phyloP scores from a whole-genome alignment of 1,139 yeast species.

The Yamadazyma epiphylla region DNA sequence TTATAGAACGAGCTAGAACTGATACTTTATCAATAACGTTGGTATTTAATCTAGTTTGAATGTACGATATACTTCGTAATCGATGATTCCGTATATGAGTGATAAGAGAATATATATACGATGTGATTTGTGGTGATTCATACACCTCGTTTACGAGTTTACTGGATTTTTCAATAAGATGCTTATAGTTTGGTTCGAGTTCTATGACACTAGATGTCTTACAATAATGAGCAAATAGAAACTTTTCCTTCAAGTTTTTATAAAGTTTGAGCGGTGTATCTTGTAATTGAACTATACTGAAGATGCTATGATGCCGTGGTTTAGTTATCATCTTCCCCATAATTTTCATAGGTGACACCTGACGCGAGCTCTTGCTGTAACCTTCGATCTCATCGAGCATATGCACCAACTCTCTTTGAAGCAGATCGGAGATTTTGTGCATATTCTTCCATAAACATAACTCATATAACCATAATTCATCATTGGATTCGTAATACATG shows the following conservation, averaged over 20 bases:
- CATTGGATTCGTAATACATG: too few species aligned
- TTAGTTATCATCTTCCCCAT: conserved; percentile 13
- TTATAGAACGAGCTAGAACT: conserved; percentile 25
- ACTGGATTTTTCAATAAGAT: background rate
- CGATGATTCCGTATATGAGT: conserved; percentile 40
- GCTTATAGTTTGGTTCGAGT: background rate
- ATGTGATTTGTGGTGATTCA: conserved; percentile 33
- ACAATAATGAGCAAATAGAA: conserved; percentile 28
- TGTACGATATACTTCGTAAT: conserved; percentile 36
- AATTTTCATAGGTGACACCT: too few species aligned
- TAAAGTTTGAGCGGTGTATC: conserved; percentile 13
- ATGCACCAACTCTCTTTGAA: conserved; percentile 23
- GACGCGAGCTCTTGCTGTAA: conserved; percentile 23
- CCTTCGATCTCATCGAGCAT: conserved; percentile 30
- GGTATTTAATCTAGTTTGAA: conserved; percentile 33
- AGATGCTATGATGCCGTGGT: conserved; percentile 22
- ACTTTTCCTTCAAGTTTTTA: conserved; percentile 33
- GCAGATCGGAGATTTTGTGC: conserved; percentile 3
- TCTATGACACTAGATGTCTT: background rate
- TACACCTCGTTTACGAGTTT: conserved; percentile 14
- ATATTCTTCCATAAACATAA: conserved; percentile 26
- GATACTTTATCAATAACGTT: conserved; percentile 26
- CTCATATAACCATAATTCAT: too few species aligned
- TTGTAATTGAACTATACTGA: conserved; percentile 10
- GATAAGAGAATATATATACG: conserved; percentile 37